Evolutionary conservation across 345 rosid species (phyloP).

Genomic region (Brassica carinata): DNA sequence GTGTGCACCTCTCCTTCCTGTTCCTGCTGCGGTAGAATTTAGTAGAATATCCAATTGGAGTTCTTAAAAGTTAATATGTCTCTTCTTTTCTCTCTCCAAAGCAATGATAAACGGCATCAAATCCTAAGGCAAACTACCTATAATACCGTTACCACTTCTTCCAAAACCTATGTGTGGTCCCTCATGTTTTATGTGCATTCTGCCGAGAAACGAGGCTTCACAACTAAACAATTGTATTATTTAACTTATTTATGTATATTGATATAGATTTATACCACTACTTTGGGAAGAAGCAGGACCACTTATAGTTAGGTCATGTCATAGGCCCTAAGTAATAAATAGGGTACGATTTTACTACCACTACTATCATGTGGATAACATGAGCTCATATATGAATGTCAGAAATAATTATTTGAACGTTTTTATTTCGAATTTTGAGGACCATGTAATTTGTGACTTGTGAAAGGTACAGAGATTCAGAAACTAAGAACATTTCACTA

Average conservation of each 20-base stretch:
- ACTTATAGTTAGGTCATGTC: neutral
- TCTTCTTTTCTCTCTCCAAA: neutral
- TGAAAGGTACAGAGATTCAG: neutral
- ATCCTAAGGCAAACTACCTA: too few species aligned
- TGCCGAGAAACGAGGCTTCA: neutral
- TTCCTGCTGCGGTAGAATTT: neutral
- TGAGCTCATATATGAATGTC: neutral
- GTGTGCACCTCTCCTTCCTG: too few species aligned
- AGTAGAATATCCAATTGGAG: neutral
- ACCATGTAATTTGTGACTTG: conserved; percentile 10
- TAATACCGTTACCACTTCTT: neutral
- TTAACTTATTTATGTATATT: neutral
- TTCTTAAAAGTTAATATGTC: neutral
- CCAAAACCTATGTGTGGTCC: neutral
- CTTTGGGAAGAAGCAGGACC: conserved; percentile 8
- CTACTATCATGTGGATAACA: neutral
- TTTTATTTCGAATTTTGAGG: neutral
- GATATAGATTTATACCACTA: neutral
- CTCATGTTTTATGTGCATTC: neutral
- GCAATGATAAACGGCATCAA: too few species aligned
- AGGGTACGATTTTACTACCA: neutral
- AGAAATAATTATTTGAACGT: neutral
- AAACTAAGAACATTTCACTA: conserved; percentile 22
- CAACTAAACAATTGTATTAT: neutral
- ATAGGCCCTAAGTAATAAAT: neutral